These are phyloP conservation scores for Sporothrix protearum DNA, from an alignment of 2,329 filamentous ascomycete genomes.

Conservation along the genomic window DNA sequence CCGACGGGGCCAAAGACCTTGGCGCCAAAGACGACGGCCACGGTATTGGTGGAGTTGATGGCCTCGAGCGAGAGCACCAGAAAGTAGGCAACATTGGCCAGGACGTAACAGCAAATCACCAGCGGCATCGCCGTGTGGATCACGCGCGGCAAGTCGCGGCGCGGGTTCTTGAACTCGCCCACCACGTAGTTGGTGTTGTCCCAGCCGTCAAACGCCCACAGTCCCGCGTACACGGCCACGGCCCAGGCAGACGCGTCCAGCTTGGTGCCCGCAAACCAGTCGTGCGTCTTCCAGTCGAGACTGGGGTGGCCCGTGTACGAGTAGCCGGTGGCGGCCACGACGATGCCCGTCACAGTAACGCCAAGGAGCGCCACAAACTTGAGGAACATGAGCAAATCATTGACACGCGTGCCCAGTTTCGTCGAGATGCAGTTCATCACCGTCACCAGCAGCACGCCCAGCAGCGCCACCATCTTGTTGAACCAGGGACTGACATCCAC, in stretches of 20 bases:
- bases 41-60: slow-evolving; percentile 86
- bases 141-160: slow-evolving; percentile 83
- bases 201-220: slow-evolving; percentile 99
- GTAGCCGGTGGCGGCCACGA: slow-evolving; percentile 82
- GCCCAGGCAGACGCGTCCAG: slow-evolving; percentile 82
- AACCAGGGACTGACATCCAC: slow-evolving; percentile 80
- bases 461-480: slow-evolving; percentile 80
- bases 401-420: slow-evolving; percentile 77
- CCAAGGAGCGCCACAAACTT: slow-evolving; percentile 89
- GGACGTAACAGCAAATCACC: slow-evolving; percentile 83
- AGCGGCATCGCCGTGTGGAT: slow-evolving; percentile 96
- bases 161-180: slow-evolving; percentile 90
- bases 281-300: slow-evolving; percentile 77
- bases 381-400: slow-evolving; percentile 93
- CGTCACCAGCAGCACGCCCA: slow-evolving; percentile 72
- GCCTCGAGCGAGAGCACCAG: slow-evolving; percentile 77
- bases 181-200: slow-evolving; percentile 99
- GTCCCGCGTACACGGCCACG: slow-evolving; percentile 86
- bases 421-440: slow-evolving; percentile 89
- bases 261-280: slow-evolving; percentile 86
- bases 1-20: slow-evolving; percentile 85
- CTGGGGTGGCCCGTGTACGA: slow-evolving; percentile 71
- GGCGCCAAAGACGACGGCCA: slow-evolving; percentile 89
- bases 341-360: slow-evolving; percentile 81
- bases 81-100: slow-evolving; percentile 92